Percentiles rank a stretch among this genome's conserved stretches.
Evolutionary conservation across 2,329 filamentous ascomycete species (phyloP).

Genomic region (Phaeosphaeriaceae sp.): DNA sequence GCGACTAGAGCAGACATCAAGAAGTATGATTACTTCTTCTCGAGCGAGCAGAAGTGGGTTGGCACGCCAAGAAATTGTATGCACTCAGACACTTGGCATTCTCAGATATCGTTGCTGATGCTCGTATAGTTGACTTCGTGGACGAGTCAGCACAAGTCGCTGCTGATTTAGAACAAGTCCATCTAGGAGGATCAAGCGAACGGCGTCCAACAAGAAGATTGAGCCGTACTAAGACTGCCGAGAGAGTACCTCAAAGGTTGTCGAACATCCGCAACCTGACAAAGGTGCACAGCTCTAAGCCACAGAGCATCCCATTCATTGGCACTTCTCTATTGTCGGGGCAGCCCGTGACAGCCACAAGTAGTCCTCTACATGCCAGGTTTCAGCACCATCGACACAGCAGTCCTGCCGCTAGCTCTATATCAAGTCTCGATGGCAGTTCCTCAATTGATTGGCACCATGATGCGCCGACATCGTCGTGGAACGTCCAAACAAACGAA

Average conservation of each 20-base stretch:
- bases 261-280: neutral
- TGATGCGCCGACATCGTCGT: constrained; percentile 4
- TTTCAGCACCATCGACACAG: constrained; percentile 4
- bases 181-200: neutral
- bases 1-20: constrained; percentile 30
- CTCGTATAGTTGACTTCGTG: constrained; percentile 22
- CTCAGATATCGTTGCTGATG: constrained; percentile 1
- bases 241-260: constrained; percentile 3
- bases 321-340: neutral
- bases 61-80: constrained; percentile 18
- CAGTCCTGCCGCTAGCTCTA: constrained; percentile 14
- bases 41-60: constrained; percentile 21
- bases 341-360: neutral
- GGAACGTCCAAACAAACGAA: neutral
- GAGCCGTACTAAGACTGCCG: constrained; percentile 1
- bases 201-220: constrained; percentile 7
- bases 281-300: neutral
- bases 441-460: constrained; percentile 6
- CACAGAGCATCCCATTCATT: neutral
- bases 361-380: constrained; percentile 6
- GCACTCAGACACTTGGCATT: constrained; percentile 1
- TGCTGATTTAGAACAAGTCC: constrained; percentile 11
- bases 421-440: constrained; percentile 14
- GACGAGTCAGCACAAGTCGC: constrained; percentile 22
- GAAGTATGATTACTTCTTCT: constrained; percentile 35